phyloP scores from a whole-genome alignment of 352 stramenopile genomes.

The Phytophthora meadii region DNA sequence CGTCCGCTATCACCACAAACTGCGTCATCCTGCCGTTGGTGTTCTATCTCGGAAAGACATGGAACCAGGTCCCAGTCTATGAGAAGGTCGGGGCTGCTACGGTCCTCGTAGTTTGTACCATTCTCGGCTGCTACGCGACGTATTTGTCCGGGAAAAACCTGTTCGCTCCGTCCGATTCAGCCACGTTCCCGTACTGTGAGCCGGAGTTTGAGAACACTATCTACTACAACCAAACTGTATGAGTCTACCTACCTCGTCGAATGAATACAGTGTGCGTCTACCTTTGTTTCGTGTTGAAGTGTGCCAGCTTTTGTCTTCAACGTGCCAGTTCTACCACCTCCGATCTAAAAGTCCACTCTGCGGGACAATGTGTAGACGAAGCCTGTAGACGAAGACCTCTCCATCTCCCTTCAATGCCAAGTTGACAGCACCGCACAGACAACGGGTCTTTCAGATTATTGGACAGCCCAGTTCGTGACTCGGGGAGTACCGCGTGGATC shows the following conservation, averaged over 20 bases:
- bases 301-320: constrained; percentile 14
- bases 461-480: constrained; percentile 5
- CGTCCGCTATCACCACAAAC: constrained; percentile 39
- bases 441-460: not conserved
- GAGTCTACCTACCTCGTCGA: not conserved
- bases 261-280: constrained; percentile 7
- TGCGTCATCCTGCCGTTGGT: constrained; percentile 28
- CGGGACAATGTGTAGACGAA: constrained; percentile 8
- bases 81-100: constrained; percentile 34
- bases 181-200: constrained; percentile 43
- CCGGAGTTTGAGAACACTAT: constrained; percentile 25
- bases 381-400: constrained; percentile 10
- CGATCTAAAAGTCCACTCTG: not conserved
- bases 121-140: constrained; percentile 49
- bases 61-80: constrained; percentile 41
- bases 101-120: constrained; percentile 34
- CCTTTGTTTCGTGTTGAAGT: not conserved
- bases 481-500: constrained; percentile 7
- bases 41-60: constrained; percentile 50
- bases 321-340: not conserved
- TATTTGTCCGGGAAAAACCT: constrained; percentile 45
- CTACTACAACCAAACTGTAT: constrained; percentile 49
- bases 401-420: not conserved
- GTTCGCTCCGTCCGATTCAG: constrained; percentile 37
- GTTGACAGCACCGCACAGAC: not conserved